Base-by-base conservation (phyloP, 768 basidiomycete species). In the Phlebiopsis flavidoalba region DNA sequence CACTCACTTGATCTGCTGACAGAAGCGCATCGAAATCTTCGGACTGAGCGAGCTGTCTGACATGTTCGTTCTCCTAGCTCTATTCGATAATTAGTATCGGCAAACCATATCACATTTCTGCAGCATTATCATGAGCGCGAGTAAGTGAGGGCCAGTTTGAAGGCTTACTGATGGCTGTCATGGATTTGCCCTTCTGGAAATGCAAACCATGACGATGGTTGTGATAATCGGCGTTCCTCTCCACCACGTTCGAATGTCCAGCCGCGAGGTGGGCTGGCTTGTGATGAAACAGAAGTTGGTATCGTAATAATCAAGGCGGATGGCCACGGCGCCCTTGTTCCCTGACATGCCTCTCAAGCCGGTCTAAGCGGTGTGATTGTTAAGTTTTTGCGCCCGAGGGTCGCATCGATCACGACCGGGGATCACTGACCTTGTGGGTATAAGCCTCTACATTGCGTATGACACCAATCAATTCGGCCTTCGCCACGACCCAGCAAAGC, bases 51-150 rank as follows among this genome's bases (percentile, higher is more conserved):
- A 88, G 74, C n/a, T 80, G 72, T 59, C 93, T 80, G 21, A 89
- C 96, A 11, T 80, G 84, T 15, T 87, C 85, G 71, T 97, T 95
- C 50, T 94, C n/a, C 83, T 55, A 97, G 77, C 61, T 92, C 84
- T 60, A 98, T 87, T 21, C 97, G 89, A 71, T 98, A 99, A 70
- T 99, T 99, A 53, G 91, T 90, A 72, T 99, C 97, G 10, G 90
- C 95, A 8, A 94, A 78, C 94, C 95, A 98, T 48, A 98, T 80
- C 36, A 98, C 80, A 71, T 95, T 91, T 59, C 96, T 98, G 66
- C 12, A 22, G 51, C 40, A 43, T 43, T 43, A 55, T 6, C 58
- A 52, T 12, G 36, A 21, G 15, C 2, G 19, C 43, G 22, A 49
- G 26, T 31, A 66, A 22, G 35, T n/a, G 10, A 63, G 56, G 35